Evolutionary conservation across 176 grass and related monocot genomes (phyloP).

Genomic region (Canna indica): DNA sequence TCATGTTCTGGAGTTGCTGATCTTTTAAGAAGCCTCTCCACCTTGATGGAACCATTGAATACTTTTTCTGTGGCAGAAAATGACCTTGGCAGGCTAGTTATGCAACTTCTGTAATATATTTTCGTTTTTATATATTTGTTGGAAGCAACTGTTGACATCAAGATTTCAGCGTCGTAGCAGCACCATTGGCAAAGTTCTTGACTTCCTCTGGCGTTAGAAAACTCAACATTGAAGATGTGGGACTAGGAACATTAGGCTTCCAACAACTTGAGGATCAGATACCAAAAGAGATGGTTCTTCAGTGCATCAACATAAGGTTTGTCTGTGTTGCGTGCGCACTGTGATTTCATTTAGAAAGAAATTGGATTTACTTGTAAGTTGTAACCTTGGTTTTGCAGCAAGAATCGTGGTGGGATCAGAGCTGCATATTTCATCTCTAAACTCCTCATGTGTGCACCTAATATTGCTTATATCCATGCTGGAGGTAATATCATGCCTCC

Average conservation of each 20-base stretch:
- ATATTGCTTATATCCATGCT: slow-evolving; percentile 33
- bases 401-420: slow-evolving; percentile 26
- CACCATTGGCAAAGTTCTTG: slow-evolving; percentile 45
- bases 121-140: background rate
- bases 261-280: slow-evolving; percentile 44
- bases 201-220: slow-evolving; percentile 33
- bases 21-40: slow-evolving; percentile 56
- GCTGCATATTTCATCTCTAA: slow-evolving; percentile 29
- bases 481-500: slow-evolving; percentile 42
- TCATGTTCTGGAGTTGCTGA: slow-evolving; percentile 41
- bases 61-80: slow-evolving; percentile 73
- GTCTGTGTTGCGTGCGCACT: background rate
- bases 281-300: slow-evolving; percentile 33
- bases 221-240: slow-evolving; percentile 52
- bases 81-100: slow-evolving; percentile 56
- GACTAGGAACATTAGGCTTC: slow-evolving; percentile 44
- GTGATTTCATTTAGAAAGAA: slow-evolving; percentile 6
- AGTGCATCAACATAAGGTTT: slow-evolving; percentile 59
- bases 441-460: slow-evolving; percentile 23
- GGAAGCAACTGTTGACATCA: background rate
- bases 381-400: slow-evolving; percentile 13
- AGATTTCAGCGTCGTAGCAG: slow-evolving; percentile 40
- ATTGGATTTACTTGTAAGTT: background rate
- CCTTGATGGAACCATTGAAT: slow-evolving; percentile 41
- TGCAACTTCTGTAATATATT: background rate